Base-by-base conservation (phyloP, 75 land plant genomes). In the Sequoiadendron giganteum region DNA sequence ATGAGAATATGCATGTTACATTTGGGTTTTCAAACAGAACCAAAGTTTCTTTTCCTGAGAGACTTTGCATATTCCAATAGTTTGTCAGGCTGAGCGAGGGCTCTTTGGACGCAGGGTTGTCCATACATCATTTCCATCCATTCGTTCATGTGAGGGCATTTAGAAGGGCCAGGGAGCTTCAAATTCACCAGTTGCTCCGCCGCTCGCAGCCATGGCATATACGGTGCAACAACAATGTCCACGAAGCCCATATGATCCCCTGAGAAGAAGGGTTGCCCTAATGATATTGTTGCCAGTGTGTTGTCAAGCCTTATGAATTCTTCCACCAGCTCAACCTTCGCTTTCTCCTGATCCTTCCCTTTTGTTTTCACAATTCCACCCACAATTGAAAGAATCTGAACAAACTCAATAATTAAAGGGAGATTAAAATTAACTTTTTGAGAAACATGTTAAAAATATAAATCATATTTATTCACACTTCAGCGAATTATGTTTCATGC, bases 221-320 rank as follows among this genome's bases (percentile, higher is more conserved):
- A 82, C 6, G 84, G 52, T n/a, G 84, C 85, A 15, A 30, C 86
- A 0, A 83, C 91, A 32, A 94, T 89, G 68, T 92, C 93, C 14
- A 89, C 61, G 39, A 87, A 81, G 1, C 93, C 93, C 36, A 92
- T 88, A 16, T 83, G 76, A 42, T 91, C 91, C 15, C 93, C 93
- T 13, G 91, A 90, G 65, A 93, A 93, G 88, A 93, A 93, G 3
- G 65, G 88, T 70, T 91, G 88, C 48, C 90, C 93, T 56, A 32
- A 19, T 30, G 87, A 84, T 42, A 85, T 86, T 5, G 87, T 88
- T 10, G 39, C 58, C 72, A 92, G 54, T 36, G 83, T 90, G 38
- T 83, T 85, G 18, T 93, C 93, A 18, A 93, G 88, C 15, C 42
- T 72, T 21, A 77, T 91, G 81, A 92, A 45, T 34, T 68, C 52